Evolutionary conservation across 2,329 filamentous ascomycete species (phyloP), one percentile per base, ranked within the genome.

Genomic region (Talaromyces rugulosus): DNA sequence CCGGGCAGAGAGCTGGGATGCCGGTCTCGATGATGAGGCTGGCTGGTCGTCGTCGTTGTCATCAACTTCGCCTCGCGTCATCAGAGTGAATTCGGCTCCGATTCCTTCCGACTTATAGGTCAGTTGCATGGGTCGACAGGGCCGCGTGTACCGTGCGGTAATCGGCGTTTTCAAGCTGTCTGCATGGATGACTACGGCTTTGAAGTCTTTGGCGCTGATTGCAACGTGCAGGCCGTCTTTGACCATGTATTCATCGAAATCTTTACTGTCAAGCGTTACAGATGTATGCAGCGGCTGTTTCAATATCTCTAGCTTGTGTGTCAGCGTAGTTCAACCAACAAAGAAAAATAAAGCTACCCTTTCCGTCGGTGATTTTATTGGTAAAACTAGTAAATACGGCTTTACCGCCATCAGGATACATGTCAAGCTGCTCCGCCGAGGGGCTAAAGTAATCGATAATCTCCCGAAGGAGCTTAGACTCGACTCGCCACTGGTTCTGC

Each of bases 131-230:
- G 86, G 86, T 33, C 84, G 80, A 36, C 80, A 84, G 4, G 86
- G 85, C 27, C 80, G 78, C 2, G 85, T 87, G 68, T 87, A 88
- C 60, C 78, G 80, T 36, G 85, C 85, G 42, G 80, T 82, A 12
- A 89, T 76, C 6, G 76, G 77, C 1, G 80, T 79, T 67, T 82
- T 81, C 34, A 86, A 75, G 0, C 83, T 83, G 64, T 87, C 85
- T 6, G 86, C 86, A 69, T 89, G 86, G 1, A 81, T 76, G 28
- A 88, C 83, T 30, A 87, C 84, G 7, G 86, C 83, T 68, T 85
- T 86, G 77, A 89, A 89, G 70, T 89, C 86, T 69, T 86, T 88
- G 61, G 87, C 81, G 67, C 81, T 86, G 65, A 87, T 87, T 56
- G 85, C 81, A 65, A 88, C 82, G 66, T 88, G 86, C 61, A 87